Percentiles rank a stretch among this genome's conserved stretches.
phyloP scores from a whole-genome alignment of 2,329 filamentous ascomycete genomes.

The Thielaviopsis populi region DNA sequence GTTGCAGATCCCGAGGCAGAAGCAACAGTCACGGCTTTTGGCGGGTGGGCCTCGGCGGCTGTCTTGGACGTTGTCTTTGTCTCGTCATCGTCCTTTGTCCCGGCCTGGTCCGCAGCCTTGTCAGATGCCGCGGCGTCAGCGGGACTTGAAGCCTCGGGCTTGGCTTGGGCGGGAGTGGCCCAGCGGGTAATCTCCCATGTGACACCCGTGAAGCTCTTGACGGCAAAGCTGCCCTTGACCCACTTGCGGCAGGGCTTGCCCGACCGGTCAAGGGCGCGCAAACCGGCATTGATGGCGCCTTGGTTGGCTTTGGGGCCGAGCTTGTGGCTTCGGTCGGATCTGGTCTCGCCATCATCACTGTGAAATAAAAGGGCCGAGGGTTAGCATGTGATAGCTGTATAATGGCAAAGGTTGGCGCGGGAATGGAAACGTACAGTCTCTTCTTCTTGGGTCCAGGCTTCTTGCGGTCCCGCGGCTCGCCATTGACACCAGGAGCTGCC shows the following conservation, averaged over 20 bases:
- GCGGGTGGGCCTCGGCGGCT: constrained; percentile 25
- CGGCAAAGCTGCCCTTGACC: constrained; percentile 63
- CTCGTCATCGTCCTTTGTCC: neutral
- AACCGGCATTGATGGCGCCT: constrained; percentile 90
- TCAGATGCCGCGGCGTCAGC: constrained; percentile 20
- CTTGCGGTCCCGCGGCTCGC: constrained; percentile 54
- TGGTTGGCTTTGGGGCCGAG: constrained; percentile 93
- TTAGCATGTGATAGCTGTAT: constrained; percentile 7
- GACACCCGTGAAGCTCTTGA: constrained; percentile 88
- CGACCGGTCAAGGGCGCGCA: constrained; percentile 82
- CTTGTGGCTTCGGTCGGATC: constrained; percentile 49
- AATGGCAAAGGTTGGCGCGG: constrained; percentile 28
- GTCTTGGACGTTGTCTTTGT: neutral
- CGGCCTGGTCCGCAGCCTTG: constrained; percentile 24
- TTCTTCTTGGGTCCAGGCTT: constrained; percentile 97
- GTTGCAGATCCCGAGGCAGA: neutral
- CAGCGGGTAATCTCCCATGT: constrained; percentile 71
- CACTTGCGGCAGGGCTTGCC: constrained; percentile 88
- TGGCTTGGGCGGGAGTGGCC: constrained; percentile 53
- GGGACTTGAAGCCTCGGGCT: constrained; percentile 33
- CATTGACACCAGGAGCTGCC: constrained; percentile 49
- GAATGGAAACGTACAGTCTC: constrained; percentile 54
- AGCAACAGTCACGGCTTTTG: constrained; percentile 24
- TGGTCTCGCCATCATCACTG: constrained; percentile 45
- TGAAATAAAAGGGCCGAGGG: constrained; percentile 21